Evolutionary conservation across 805 yeast species (phyloP).

Genomic region (Wickerhamiella alocasiicola): DNA sequence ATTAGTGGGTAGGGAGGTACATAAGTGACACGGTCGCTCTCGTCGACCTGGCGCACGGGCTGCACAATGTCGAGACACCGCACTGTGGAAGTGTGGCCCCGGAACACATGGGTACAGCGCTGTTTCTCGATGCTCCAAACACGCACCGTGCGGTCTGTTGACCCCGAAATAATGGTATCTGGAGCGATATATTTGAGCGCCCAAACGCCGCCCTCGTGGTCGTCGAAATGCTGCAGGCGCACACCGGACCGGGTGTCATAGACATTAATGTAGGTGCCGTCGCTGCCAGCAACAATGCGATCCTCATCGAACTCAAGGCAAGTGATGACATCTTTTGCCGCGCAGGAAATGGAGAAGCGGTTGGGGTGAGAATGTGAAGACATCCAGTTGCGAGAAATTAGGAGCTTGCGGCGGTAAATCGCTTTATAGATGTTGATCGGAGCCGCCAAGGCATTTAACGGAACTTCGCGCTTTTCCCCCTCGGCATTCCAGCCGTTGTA

Average conservation of each 20-base stretch:
- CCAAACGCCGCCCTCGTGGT: conserved; percentile 99
- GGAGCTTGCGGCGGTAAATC: conserved; percentile 46
- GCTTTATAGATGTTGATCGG: conserved; percentile 35
- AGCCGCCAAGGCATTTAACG: conserved; percentile 18
- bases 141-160: conserved; percentile 87
- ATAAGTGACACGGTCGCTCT: conserved; percentile 44
- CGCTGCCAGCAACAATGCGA: conserved; percentile 84
- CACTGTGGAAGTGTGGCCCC: conserved; percentile 87
- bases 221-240: conserved; percentile 48
- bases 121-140: conserved; percentile 85
- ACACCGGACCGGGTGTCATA: conserved; percentile 66
- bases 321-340: conserved; percentile 59
- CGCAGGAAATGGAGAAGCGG: conserved; percentile 38
- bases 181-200: conserved; percentile 73
- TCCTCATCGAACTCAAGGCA: conserved; percentile 89
- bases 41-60: conserved; percentile 41
- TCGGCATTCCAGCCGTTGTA: conserved; percentile 25
- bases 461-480: conserved; percentile 3
- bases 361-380: conserved; percentile 59
- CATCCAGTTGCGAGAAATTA: conserved; percentile 67
- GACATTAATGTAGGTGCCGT: conserved; percentile 68
- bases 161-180: conserved; percentile 76
- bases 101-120: conserved; percentile 77
- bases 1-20: conserved; percentile 57
- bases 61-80: conserved; percentile 76